Evolutionary conservation across 2,329 filamentous ascomycete genomes (phyloP).

Genomic region (Rhynchosporium agropyri): DNA sequence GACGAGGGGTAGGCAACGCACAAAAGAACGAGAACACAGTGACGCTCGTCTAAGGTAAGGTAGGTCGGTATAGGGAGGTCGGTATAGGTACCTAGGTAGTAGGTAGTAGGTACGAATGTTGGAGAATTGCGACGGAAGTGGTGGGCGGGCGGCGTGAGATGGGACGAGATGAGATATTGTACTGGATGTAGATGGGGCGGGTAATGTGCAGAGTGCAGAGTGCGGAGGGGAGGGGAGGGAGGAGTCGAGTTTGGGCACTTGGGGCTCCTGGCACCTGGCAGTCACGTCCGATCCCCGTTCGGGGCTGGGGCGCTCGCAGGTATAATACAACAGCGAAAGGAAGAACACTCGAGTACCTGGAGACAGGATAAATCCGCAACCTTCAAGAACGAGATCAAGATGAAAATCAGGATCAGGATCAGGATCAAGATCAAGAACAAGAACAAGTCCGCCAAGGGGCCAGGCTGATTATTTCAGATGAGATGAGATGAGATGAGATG

Average conservation of each 20-base stretch:
- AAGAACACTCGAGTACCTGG: neutral
- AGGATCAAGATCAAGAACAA: neutral
- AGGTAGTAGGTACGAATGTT: slow-evolving; percentile 1
- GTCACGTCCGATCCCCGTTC: slow-evolving; percentile 16
- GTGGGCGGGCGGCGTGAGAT: slow-evolving; percentile 21
- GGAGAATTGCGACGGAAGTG: slow-evolving; percentile 32
- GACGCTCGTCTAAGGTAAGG: neutral
- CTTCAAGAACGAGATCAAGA: too few species aligned
- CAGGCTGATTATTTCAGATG: slow-evolving; percentile 14
- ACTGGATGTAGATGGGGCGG: slow-evolving; percentile 13
- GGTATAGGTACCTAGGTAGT: too few species aligned
- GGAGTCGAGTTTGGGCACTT: too few species aligned
- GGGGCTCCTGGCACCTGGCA: neutral
- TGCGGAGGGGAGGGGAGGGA: slow-evolving; percentile 24
- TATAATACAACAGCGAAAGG: neutral
- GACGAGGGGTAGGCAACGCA: slow-evolving; percentile 31
- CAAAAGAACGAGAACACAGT: slow-evolving; percentile 16
- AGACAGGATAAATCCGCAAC: neutral
- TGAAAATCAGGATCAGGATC: neutral
- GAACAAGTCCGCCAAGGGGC: too few species aligned
- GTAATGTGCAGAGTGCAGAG: slow-evolving; percentile 29
- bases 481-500: too few species aligned
- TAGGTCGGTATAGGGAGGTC: too few species aligned
- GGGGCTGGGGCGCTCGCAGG: neutral
- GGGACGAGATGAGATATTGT: neutral